Evolutionary conservation across 2,329 filamentous ascomycete species (phyloP), one percentile per base, ranked within the genome.

Genomic region (Lasiodiplodia theobromae): DNA sequence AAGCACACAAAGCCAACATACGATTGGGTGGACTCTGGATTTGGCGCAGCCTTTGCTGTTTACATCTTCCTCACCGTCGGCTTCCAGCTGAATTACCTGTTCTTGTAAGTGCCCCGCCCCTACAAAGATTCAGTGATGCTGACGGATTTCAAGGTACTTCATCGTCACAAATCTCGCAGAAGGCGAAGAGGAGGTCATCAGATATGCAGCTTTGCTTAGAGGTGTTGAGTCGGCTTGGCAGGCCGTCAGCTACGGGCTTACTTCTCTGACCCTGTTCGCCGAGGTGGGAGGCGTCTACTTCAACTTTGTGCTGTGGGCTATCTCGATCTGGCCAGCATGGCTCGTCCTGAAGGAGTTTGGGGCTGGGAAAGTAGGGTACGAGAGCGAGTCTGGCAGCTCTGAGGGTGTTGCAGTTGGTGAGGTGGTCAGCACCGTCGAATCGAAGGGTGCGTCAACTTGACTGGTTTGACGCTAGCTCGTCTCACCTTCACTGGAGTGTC

Each of bases 51-150:
- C 0, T 93, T 92, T 72, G 87, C 85, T 0, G 82, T 92, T 23
- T 92, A 91, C 76, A 74, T 93, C 6, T 86, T 93, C 72, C 84
- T 91, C 71, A 88, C 88, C 0, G 79, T 87, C 12, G 87, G 88
- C 0, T 93, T 93, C 72, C 91, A 93, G 78, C 71, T 92, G 8
- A 93, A 93, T 76, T 93, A 93, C 75, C 83, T 92, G 70, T 92
- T 89, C 76, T 77, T 92, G 82, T 57, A 8, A 38, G 54, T 5
- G 89, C 74, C 18, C 18, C 54, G 18, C 12, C 1, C 31, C n/a
- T 11, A 3, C 8, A 6, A 4, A 10, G 2, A n/a, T n/a, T 14
- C 47, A 21, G 44, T 31, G 21, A 62, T 52, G 38, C 3, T 51
- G 3, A 54, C 89, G 87, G 12, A 1, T 5, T 21, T 5, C 10